These are phyloP conservation scores for Solanum bulbocastanum DNA, from an alignment of 257 asterid genomes.

Conservation along the genomic window DNA sequence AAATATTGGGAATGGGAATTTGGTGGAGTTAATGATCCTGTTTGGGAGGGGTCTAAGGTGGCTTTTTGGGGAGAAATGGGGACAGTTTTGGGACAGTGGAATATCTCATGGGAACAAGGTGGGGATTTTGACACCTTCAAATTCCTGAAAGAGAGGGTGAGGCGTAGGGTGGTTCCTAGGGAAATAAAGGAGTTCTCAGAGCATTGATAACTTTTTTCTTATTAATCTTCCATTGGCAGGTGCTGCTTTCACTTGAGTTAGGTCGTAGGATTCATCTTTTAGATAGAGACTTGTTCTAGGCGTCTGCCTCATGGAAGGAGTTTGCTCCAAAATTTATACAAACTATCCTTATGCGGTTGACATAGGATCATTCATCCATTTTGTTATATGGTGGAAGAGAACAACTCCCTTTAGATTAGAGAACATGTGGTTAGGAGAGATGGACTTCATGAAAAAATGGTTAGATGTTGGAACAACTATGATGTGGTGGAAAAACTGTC, in stretches of 20 bases:
- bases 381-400: neutral
- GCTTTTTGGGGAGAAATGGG: neutral
- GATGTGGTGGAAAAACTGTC: neutral
- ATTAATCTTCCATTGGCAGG: neutral
- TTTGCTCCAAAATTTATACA: neutral
- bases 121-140: neutral
- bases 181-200: neutral
- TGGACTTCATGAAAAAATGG: neutral
- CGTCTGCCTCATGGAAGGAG: neutral
- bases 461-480: neutral
- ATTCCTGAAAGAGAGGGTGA: neutral
- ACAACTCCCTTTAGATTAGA: neutral
- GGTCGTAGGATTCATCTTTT: neutral
- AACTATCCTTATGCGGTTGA: neutral
- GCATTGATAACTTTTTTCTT: neutral
- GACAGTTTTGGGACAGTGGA: neutral
- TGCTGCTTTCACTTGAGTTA: neutral
- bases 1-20: neutral
- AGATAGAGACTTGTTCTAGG: neutral
- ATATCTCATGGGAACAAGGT: neutral
- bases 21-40: neutral
- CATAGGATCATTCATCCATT: neutral
- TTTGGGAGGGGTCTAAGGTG: neutral
- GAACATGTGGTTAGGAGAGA: neutral
- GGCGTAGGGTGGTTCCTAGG: neutral